A percentile compares a stretch with the other conserved stretches of the same genome.
Conservation (phyloP, 2,329 filamentous ascomycete species). For the Pseudodiploospora longispora region DNA sequence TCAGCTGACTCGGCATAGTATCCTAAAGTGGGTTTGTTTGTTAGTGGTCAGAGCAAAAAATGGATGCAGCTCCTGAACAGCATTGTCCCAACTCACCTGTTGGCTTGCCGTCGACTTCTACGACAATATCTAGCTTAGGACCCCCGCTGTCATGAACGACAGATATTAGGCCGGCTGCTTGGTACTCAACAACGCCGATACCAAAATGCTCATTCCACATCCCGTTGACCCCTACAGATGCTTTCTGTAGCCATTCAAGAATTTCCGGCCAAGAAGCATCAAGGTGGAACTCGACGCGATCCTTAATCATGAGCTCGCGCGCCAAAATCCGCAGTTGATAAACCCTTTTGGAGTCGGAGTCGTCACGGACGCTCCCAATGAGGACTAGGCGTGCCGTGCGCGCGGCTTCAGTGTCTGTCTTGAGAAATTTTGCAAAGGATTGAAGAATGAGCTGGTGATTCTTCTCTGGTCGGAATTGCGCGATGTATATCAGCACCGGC, state of each 20-base stretch:
- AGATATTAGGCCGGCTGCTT: constrained; percentile 84
- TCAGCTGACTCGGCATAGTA: constrained; percentile 74
- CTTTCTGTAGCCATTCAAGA: constrained; percentile 65
- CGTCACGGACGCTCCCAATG: constrained; percentile 86
- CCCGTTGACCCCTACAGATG: constrained; percentile 84
- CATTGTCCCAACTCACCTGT: constrained; percentile 51
- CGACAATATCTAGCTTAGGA: constrained; percentile 87
- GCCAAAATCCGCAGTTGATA: constrained; percentile 81
- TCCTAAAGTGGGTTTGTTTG: constrained; percentile 36
- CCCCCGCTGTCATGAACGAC: constrained; percentile 93
- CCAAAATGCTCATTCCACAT: constrained; percentile 99
- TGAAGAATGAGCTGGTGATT: constrained; percentile 83
- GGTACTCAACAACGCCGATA: constrained; percentile 96
- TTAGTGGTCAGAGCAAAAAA: constrained; percentile 1
- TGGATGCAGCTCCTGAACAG: neutral
- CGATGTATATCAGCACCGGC: constrained; percentile 79
- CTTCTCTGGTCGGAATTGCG: constrained; percentile 95
- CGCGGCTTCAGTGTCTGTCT: constrained; percentile 41
- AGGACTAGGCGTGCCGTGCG: constrained; percentile 63
- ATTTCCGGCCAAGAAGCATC: constrained; percentile 88
- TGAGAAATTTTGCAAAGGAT: constrained; percentile 72
- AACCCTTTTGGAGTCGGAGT: constrained; percentile 70
- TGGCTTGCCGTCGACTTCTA: constrained; percentile 65
- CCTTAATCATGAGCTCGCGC: constrained; percentile 77
- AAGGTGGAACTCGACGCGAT: constrained; percentile 77